Evolutionary conservation across 306 rosid species (phyloP), one percentile per base, ranked within the genome.

Genomic region (Trifolium fragiferum): DNA sequence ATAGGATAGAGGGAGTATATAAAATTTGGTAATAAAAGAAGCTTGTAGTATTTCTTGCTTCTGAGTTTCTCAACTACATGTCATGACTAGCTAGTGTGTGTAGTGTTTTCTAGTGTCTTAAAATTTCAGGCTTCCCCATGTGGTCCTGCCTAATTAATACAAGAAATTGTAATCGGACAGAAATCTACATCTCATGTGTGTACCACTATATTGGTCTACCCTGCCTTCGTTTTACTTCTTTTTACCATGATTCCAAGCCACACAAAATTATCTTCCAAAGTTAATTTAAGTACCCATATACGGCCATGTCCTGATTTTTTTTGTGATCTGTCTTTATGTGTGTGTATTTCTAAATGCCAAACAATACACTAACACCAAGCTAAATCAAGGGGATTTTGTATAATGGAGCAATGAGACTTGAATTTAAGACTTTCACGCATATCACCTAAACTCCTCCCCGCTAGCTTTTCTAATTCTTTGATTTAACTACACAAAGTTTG

Each of bases 121-220:
- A 66, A n/a, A 41, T 43, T 55, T 57, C 41, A 61, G 44, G 64
- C 61, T 78, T 66, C 71, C 81, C 85, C 81, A 78, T 43, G 93
- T 88, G 93, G 81, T 76, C 89, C 76, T 74, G 80, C 78, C 80
- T 78, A 77, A 79, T 58, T 58, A 58, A 58, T 58, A 58, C 64
- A 58, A 58, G 25, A 58, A 58, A 13, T 13, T 58, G 19, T 58
- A 25, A 58, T 58, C 64, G n/a, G 38, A 58, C 64, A 58, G 3
- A 58, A 30, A 60, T 30, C 41, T 60, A 32, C 66, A 60, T 60
- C 19, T 60, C 43, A 60, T 60, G 66, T 60, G 66, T 32, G 41
- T 2, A 60, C 41, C 19, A 60, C 66, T 60, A 30, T 15, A 60
- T 30, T 60, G 66, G 43, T 32, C 66, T 53, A 19, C 60, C 60